Base-by-base conservation (phyloP, 768 basidiomycete species). In the Trametes cinnabarina region DNA sequence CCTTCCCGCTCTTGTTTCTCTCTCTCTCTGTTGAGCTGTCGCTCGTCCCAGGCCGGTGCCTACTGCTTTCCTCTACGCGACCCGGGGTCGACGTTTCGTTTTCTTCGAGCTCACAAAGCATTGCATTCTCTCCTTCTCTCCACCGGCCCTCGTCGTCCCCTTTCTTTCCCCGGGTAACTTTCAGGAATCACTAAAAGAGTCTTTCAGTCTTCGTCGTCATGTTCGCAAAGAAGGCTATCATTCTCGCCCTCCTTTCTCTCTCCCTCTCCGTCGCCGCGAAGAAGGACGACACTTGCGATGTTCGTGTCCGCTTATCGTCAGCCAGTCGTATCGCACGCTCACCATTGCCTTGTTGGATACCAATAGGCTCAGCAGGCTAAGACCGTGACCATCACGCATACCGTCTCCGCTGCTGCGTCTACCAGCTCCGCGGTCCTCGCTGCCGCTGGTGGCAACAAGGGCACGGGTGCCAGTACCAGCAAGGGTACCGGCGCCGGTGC, bases 21-120 rank as follows among this genome's bases (percentile, higher is more conserved):
- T 60, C 67, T 67, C 62, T 63, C 63, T 57, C 30, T 32, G 30
- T 65, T 40, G 56, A 61, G 62, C 60, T 63, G 37, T 47, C 54
- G 57, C 53, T 58, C 62, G 51, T 47, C 53, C 51, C 62, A 64
- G 65, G 68, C 66, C 65, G 65, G 66, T 75, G 78, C 77, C 77
- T 71, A 77, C 77, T 73, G 77, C 77, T 74, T 71, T 72, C 74
- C 70, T 73, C 75, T 69, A 69, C 75, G 72, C 79, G 80, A 78
- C 79, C 80, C 77, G 79, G 80, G 79, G 80, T 81, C 37, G 37
- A 32, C 79, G 72, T 75, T 77, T 76, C 72, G 69, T 69, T 73
- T 66, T 67, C 66, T 69, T 71, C 68, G 63, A 68, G 69, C 69
- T 67, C 68, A 66, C 71, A 67, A 66, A 66, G 66, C 70, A 66